Evolutionary conservation across 2,329 filamentous ascomycete genomes (phyloP), one percentile per base, ranked within the genome.

Genomic region (Pseudogymnoascus sp.): DNA sequence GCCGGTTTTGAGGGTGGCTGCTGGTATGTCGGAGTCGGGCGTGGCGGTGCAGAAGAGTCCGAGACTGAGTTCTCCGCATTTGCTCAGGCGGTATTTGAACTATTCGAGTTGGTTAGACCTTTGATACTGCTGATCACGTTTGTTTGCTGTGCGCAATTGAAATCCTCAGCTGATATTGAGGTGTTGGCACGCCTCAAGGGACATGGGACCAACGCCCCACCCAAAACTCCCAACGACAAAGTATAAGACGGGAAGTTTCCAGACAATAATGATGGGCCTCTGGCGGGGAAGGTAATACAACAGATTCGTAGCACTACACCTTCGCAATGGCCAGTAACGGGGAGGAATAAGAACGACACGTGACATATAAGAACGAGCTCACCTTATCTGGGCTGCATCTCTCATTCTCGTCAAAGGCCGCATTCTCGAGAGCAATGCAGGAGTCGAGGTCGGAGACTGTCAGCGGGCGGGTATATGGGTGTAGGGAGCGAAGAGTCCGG

Each of bases 51-150:
- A 89, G 78, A 93, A 96, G 62, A 96, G 77, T 28, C 92, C 93
- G 61, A 93, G 79, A 73, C 85, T 89, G 62, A 96, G 82, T 71
- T 93, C 89, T 40, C 89, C 87, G 73, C 89, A 93, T 71, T 80
- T 82, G 26, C 81, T 83, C 26, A 96, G 83, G 65, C 91, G 89
- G 75, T 96, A 96, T 63, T 83, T 78, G 71, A 95, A 85, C 90
- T 93, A 71, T 40, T 19, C 14, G 10, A 12, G 28, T 7, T 6
- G 16, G 50, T 56, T 56, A 59, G 50, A 14, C 6, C 5, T 22
- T 22, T 38, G 19, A 24, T 35, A 53, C 28, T 38, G 12, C 7
- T 22, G 38, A 33, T 53, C 12, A 16, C 22, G 43, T 26, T 24
- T 46, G 28, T 14, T 4, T 41, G 50, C 10, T 22, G 28, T 19